These are phyloP conservation scores for Cucumis cinereus DNA, from an alignment of 306 rosid genomes.

Conservation along the genomic window DNA sequence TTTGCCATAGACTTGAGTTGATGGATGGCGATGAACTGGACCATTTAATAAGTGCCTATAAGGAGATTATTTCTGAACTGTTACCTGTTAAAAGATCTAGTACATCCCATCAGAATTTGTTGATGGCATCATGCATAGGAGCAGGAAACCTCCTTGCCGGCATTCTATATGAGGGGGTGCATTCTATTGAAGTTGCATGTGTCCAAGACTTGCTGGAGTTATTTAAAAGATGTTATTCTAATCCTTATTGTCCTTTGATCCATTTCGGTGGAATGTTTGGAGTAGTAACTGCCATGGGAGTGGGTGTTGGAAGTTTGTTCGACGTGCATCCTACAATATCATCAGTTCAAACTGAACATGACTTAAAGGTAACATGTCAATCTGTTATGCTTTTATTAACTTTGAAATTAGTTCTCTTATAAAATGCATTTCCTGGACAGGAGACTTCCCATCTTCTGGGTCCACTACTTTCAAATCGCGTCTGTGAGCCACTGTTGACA, in stretches of 20 bases:
- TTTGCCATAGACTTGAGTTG: constrained; percentile 78
- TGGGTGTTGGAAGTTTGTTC: constrained; percentile 56
- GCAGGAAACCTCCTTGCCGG: constrained; percentile 67
- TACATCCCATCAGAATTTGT: constrained; percentile 45
- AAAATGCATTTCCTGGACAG: constrained; percentile 29
- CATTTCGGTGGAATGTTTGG: constrained; percentile 92
- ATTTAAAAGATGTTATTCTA: constrained; percentile 63
- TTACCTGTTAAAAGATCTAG: constrained; percentile 43
- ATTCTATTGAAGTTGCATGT: constrained; percentile 40
- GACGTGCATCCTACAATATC: constrained; percentile 32
- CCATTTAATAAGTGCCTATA: constrained; percentile 41
- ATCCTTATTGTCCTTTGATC: constrained; percentile 55
- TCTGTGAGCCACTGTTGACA: constrained; percentile 49
- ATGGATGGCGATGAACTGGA: constrained; percentile 49
- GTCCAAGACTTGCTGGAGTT: constrained; percentile 56
- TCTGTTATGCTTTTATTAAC: neutral
- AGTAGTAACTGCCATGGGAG: constrained; percentile 71
- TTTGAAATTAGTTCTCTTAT: constrained; percentile 1
- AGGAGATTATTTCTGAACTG: constrained; percentile 57
- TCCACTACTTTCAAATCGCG: constrained; percentile 55
- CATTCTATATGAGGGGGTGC: constrained; percentile 59
- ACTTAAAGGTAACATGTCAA: constrained; percentile 37
- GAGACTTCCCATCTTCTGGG: constrained; percentile 45
- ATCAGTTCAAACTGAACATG: constrained; percentile 21
- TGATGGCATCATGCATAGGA: constrained; percentile 88